Conservation (phyloP, 768 basidiomycete genomes). For the Hemileccinum rubropunctum region DNA sequence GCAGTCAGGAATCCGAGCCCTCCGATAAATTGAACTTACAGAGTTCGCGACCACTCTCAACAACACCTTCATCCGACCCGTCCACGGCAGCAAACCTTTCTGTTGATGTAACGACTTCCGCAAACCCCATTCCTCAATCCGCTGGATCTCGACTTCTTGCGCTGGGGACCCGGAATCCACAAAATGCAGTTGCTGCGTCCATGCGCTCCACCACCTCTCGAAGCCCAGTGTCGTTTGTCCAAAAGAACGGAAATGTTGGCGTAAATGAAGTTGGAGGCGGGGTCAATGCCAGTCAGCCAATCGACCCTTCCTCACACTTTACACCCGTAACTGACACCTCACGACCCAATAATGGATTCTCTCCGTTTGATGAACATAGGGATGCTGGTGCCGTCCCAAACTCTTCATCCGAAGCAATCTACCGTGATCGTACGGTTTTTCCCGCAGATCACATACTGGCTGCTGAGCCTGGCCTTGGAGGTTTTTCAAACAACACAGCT, state of each 20-base stretch:
- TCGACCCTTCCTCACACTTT: slow-evolving; percentile 18
- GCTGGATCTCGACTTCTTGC: slow-evolving; percentile 44
- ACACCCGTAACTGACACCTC: slow-evolving; percentile 8
- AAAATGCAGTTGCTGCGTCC: slow-evolving; percentile 16
- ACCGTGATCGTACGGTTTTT: slow-evolving; percentile 27
- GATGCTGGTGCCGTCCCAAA: slow-evolving; percentile 7
- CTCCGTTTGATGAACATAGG: slow-evolving; percentile 53
- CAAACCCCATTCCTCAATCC: slow-evolving; percentile 34
- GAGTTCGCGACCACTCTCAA: slow-evolving; percentile 38
- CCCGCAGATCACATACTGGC: slow-evolving; percentile 19
- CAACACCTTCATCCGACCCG: slow-evolving; percentile 25
- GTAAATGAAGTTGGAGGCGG: slow-evolving; percentile 10
- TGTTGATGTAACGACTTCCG: slow-evolving; percentile 44
- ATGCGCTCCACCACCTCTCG: slow-evolving; percentile 21
- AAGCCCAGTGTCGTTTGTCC: slow-evolving; percentile 21
- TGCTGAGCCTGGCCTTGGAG: slow-evolving; percentile 14
- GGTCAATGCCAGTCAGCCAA: slow-evolving; percentile 8
- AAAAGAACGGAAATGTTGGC: slow-evolving; percentile 20
- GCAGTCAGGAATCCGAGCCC: slow-evolving; percentile 19
- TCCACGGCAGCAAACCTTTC: slow-evolving; percentile 14
- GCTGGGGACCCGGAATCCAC: slow-evolving; percentile 29
- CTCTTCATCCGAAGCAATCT: slow-evolving; percentile 17
- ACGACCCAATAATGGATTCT: slow-evolving; percentile 39
- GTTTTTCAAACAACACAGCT: slow-evolving; percentile 13
- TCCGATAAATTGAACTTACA: slow-evolving; percentile 20